Evolutionary conservation across 2,329 filamentous ascomycete genomes (phyloP), one percentile per base, ranked within the genome.

Genomic region (Alternaria sp.): DNA sequence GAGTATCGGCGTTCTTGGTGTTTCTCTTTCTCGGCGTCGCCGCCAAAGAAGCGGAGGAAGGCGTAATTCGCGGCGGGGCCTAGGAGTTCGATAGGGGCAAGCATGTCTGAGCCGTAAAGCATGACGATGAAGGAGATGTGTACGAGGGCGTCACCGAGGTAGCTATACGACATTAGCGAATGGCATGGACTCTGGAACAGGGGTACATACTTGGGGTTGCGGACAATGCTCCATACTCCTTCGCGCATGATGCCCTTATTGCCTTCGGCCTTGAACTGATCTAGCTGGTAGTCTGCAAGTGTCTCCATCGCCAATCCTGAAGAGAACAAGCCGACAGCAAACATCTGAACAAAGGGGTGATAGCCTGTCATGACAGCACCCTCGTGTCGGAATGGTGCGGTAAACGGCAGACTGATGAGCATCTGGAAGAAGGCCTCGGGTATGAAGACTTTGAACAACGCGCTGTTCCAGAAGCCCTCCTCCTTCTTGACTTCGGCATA

Each of bases 201-300:
- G 44, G 18, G 3, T n/a, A 43, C 85, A 75, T 80, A 88, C 87
- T 89, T 89, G 0, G 87, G 87, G 77, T 89, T 87, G 53, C 88
- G 79, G 25, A 89, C 87, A 30, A 89, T 82, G 68, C 86, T 87
- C 86, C 87, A 89, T 28, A 89, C 87, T 12, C 87, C 87, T n/a
- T 86, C 82, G 14, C 84, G 82, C 64, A 85, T 82, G 28, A 88
- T 78, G 41, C 79, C 78, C 15, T 72, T 70, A 15, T 80, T 79
- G 6, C 76, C 75, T 21, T 82, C 75, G 47, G 79, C 78, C 64
- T 84, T 83, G 73, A 87, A 86, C 33, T 80, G 71, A 49, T 85
- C 84, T 14, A 89, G 79, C 71, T 89, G 87, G 51, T 80, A 80
- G 69, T 90, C 87, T 11, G 87, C 87, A 23, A 89, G 68, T 2